Evolutionary conservation across 495 filamentous ascomycete genomes (phyloP), one percentile per base, ranked within the genome.

Genomic region (Bacidia gigantensis): DNA sequence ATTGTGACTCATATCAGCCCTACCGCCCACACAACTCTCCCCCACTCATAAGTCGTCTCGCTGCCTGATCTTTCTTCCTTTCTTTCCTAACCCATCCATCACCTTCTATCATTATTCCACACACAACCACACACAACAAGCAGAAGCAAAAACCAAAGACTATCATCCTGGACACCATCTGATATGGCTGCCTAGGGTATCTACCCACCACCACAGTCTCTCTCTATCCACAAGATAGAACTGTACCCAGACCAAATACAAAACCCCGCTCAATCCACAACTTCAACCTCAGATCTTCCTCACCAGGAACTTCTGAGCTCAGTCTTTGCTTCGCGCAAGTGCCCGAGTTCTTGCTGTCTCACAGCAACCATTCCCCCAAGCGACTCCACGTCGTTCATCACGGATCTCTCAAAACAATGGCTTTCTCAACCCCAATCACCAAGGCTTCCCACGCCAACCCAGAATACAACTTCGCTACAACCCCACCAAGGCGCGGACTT

Each of bases 401-500:
- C 60, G 60, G 60, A 62, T 62, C 45, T 50, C 35, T 40, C 26
- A 46, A 54, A 58, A 52, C 40, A 9, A 62, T 62, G 60, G 57
- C 57, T 46, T 62, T 42, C 60, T 46, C 54, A 60, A 60, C 57
- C 57, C 57, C 60, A 59, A 53, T 60, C 57, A 51, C 41, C 52
- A 25, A 52, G 57, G 59, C 57, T 54, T 35, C 57, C 54, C 52
- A 53, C 52, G 52, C 54, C 57, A 53, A 41, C 35, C 42, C 43
- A 26, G 49, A 59, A 48, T 35, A 42, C 45, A 39, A 46, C 29
- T 26, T 14, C 18, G 29, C 50, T 49, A 32, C 32, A 46, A 35
- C 11, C 52, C 51, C 21, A 52, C 47, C 49, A 26, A 20, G 60
- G 58, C 46, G 42, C 48, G 52, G 60, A 62, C 57, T 60, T 57